Conservation (phyloP, 345 rosid genomes). For the Eucalyptus marginata region DNA sequence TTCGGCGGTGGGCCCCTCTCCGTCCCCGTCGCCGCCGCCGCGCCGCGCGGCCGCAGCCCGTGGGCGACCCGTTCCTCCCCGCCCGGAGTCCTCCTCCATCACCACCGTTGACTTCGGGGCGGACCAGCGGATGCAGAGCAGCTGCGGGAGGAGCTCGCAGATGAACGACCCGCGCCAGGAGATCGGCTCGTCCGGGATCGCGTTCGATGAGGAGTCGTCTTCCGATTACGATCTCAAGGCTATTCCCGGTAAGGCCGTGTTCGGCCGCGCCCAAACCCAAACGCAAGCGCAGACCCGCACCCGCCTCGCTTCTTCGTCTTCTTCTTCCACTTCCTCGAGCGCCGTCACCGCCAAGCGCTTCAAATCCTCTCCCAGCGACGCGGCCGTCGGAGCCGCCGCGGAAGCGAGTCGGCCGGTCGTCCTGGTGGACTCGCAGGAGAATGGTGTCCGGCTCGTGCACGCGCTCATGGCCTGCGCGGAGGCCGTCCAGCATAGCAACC, state of each 20-base stretch:
- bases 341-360: neutral
- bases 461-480: conserved; percentile 75
- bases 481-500: conserved; percentile 47
- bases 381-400: conserved; percentile 7
- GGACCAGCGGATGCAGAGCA: neutral
- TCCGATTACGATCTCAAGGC: conserved; percentile 62
- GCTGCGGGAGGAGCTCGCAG: neutral
- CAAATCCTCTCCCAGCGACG: neutral
- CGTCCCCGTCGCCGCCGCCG: conserved; percentile 6
- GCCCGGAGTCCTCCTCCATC: neutral
- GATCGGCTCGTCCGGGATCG: neutral
- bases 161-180: neutral
- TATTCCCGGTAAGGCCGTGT: conserved; percentile 68
- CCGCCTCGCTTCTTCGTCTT: neutral
- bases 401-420: conserved; percentile 35
- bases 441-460: conserved; percentile 69
- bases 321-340: neutral
- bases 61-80: neutral
- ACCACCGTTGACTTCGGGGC: neutral
- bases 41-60: neutral
- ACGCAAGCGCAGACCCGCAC: no score
- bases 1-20: conserved; percentile 28
- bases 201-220: conserved; percentile 9
- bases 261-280: neutral
- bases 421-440: conserved; percentile 70